A percentile compares a stretch with the other conserved stretches of the same genome.
Evolutionary conservation across 305 asterid species (phyloP).

Genomic region (Rubia occidens): DNA sequence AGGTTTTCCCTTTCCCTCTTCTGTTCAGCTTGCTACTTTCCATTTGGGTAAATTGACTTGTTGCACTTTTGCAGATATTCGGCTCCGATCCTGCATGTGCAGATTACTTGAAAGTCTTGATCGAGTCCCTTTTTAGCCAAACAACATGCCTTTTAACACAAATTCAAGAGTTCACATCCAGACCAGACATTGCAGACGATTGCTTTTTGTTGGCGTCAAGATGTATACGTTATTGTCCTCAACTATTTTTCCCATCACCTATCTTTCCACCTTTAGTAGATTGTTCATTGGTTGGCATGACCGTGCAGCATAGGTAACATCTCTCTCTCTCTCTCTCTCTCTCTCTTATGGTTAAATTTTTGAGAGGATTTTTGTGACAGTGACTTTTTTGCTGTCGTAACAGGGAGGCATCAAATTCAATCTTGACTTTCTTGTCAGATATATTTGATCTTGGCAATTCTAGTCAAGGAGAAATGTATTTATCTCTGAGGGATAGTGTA

Average conservation of each 20-base stretch:
- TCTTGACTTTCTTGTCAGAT: conserved; percentile 73
- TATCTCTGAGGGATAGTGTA: conserved; percentile 66
- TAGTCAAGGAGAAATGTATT: conserved; percentile 49
- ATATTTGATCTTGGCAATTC: conserved; percentile 74
- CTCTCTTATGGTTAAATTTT: conserved; percentile 17
- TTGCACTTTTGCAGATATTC: conserved; percentile 57
- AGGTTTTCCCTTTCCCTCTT: neutral
- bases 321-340: conserved; percentile 31
- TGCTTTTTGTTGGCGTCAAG: conserved; percentile 95
- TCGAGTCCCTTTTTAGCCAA: conserved; percentile 88
- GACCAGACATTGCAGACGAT: conserved; percentile 96
- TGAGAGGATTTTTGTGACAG: neutral
- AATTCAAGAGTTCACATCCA: conserved; percentile 76
- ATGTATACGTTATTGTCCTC: conserved; percentile 97
- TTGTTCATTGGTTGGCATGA: conserved; percentile 80
- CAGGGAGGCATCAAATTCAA: conserved; percentile 98
- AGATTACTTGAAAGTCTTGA: conserved; percentile 63
- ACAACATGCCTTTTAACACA: conserved; percentile 69
- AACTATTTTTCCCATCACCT: conserved; percentile 69
- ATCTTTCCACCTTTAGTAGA: conserved; percentile 81
- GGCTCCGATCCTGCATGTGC: conserved; percentile 97
- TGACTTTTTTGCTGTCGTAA: conserved; percentile 23
- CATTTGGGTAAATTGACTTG: conserved; percentile 17
- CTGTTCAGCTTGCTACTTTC: neutral
- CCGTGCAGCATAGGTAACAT: conserved; percentile 86